These are phyloP conservation scores for Kodamaea arcana DNA, from an alignment of 1,139 yeast species.

Conservation along the genomic window DNA sequence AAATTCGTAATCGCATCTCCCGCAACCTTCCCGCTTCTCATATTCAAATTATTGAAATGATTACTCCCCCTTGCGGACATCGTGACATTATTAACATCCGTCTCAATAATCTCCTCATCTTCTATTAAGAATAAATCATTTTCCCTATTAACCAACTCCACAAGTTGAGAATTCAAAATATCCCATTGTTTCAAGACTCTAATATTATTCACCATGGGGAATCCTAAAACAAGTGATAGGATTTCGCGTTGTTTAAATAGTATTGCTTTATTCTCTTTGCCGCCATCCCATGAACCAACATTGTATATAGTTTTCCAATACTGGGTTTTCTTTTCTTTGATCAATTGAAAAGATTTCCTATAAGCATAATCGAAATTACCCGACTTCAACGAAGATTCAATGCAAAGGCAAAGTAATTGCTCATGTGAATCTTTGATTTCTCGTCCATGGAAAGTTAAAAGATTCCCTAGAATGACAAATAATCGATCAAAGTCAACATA, in stretches of 20 bases:
- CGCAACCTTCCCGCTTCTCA: conserved; percentile 20
- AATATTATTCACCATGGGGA: conserved; percentile 21
- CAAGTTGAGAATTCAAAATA: conserved; percentile 21
- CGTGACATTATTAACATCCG: conserved; percentile 4
- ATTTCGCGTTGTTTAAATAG: conserved; percentile 45
- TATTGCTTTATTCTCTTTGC: conserved; percentile 18
- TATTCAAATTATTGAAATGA: conserved; percentile 9
- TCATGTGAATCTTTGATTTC: conserved; percentile 4
- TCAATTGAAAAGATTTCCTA: conserved; percentile 20
- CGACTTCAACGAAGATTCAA: conserved; percentile 54
- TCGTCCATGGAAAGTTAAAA: conserved; percentile 27
- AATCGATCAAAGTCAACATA: conserved; percentile 48
- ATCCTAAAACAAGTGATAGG: conserved; percentile 27
- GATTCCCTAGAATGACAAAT: conserved; percentile 36
- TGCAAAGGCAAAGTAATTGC: conserved; percentile 39
- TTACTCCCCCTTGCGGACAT: conserved; percentile 10
- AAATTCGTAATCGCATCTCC: conserved; percentile 50
- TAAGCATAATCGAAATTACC: conserved; percentile 54
- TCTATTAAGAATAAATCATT: conserved; percentile 6
- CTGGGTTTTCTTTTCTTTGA: conserved; percentile 13
- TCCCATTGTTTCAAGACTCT: conserved; percentile 37
- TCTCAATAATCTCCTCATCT: conserved; percentile 4
- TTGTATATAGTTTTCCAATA: background rate
- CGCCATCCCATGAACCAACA: conserved; percentile 4
- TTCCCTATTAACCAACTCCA: conserved; percentile 19